Evolutionary conservation across 1,139 yeast genomes (phyloP).

Genomic region (Debaryomycetaceae sp.): DNA sequence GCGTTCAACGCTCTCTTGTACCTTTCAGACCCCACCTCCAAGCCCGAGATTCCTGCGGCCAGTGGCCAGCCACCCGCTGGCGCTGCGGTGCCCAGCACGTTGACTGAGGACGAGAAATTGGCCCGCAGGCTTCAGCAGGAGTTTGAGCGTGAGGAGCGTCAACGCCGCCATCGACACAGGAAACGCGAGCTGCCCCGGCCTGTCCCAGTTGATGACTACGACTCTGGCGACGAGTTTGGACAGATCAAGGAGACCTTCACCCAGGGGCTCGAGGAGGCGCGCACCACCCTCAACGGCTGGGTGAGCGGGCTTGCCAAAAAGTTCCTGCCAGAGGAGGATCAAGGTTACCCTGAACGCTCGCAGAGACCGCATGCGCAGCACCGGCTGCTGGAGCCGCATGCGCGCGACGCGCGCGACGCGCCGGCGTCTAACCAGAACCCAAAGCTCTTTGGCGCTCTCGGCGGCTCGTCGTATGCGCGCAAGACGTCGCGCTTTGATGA

Average conservation of each 20-base stretch:
- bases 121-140: conserved; percentile 80
- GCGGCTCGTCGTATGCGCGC: conserved; percentile 38
- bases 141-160: conserved; percentile 47
- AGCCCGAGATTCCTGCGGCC: conserved; percentile 50
- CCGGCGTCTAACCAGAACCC: conserved; percentile 18
- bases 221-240: conserved; percentile 61
- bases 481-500: conserved; percentile 43
- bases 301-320: conserved; percentile 67
- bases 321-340: conserved; percentile 26
- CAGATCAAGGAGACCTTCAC: conserved; percentile 67
- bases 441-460: conserved; percentile 45
- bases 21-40: conserved; percentile 70
- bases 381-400: background rate
- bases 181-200: conserved; percentile 8
- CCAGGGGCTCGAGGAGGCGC: conserved; percentile 82
- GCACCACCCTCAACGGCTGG: conserved; percentile 76
- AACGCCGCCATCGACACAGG: conserved; percentile 21
- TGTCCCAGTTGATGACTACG: conserved; percentile 49
- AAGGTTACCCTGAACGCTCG: conserved; percentile 9
- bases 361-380: conserved; percentile 7
- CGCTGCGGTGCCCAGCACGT: conserved; percentile 15
- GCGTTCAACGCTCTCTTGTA: conserved; percentile 86
- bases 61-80: conserved; percentile 13
- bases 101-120: conserved; percentile 68
- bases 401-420: conserved; percentile 1